Conservation (phyloP, 148 eudicot species). For the Polygonum aviculare region DNA sequence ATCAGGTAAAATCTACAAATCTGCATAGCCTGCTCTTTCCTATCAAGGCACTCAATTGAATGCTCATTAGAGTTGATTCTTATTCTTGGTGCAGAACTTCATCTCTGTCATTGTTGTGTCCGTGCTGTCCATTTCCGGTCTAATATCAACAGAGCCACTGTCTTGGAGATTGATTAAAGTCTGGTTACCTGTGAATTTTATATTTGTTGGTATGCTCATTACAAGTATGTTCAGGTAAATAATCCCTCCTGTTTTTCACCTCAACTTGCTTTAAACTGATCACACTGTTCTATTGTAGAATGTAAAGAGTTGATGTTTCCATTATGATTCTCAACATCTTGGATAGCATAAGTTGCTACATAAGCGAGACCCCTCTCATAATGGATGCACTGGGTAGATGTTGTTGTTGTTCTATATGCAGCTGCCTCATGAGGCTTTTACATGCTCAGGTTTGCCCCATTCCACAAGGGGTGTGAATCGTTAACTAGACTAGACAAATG, state of each 20-base stretch:
- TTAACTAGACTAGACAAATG: no score
- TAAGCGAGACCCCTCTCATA: no score
- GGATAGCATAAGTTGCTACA: neutral
- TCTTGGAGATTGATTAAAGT: constrained; percentile 90
- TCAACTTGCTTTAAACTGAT: no score
- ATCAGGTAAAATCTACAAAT: constrained; percentile 51
- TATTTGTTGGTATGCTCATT: constrained; percentile 94
- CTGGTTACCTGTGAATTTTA: constrained; percentile 89
- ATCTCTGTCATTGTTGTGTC: constrained; percentile 71
- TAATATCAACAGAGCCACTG: constrained; percentile 80
- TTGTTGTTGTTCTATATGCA: no score
- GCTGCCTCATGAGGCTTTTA: neutral
- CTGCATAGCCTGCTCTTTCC: no score
- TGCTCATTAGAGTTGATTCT: constrained; percentile 1
- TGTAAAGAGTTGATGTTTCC: neutral
- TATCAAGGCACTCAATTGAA: neutral
- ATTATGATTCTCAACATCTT: neutral
- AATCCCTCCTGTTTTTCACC: no score
- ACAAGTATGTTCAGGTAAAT: constrained; percentile 95
- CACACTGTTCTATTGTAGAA: no score
- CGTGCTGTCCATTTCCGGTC: constrained; percentile 42
- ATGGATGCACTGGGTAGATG: no score
- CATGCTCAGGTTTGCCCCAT: no score
- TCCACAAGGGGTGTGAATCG: no score
- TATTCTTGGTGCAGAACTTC: constrained; percentile 61